Base-by-base conservation (phyloP, 805 yeast genomes). In the Starmerella vaccinii region DNA sequence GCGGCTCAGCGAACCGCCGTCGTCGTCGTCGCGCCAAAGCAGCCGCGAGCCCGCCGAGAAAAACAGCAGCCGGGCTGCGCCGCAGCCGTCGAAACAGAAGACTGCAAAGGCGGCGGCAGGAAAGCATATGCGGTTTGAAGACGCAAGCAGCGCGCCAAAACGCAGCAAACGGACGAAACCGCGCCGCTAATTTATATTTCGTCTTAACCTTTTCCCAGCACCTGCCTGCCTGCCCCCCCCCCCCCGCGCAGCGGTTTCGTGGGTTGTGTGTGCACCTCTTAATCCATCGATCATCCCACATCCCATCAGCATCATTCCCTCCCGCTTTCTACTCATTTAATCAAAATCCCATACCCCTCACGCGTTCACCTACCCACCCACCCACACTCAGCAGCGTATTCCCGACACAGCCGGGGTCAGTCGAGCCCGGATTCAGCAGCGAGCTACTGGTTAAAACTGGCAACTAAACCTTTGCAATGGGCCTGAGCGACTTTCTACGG, bases 401-500 rank as follows among this genome's bases (percentile, higher is more conserved):
- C 10, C 30, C 12, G 30, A 27, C 30, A 27, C 30, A 27, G 10
- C 7, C 30, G 30, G n/a, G n/a, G n/a, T n/a, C n/a, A n/a, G n/a
- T n/a, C n/a, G n/a, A n/a, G n/a, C n/a, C n/a, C n/a, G n/a, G n/a
- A n/a, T n/a, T n/a, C n/a, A n/a, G n/a, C n/a, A n/a, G n/a, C n/a
- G n/a, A n/a, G n/a, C n/a, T n/a, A n/a, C n/a, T n/a, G n/a, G n/a
- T n/a, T n/a, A n/a, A n/a, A n/a, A n/a, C n/a, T n/a, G n/a, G n/a
- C n/a, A n/a, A n/a, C n/a, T n/a, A n/a, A n/a, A n/a, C n/a, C n/a
- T n/a, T n/a, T n/a, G n/a, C n/a, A 7, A 53, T 56, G 59, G 50
- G 57, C 46, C 29, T 68, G 21, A 60, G 65, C 45, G 70, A 66
- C 47, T 67, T 76, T 44, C 53, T 71, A 47, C 64, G 67, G 22